These are phyloP conservation scores for Lenwebbia sp. DNA, from an alignment of 345 rosid genomes.

Conservation along the genomic window DNA sequence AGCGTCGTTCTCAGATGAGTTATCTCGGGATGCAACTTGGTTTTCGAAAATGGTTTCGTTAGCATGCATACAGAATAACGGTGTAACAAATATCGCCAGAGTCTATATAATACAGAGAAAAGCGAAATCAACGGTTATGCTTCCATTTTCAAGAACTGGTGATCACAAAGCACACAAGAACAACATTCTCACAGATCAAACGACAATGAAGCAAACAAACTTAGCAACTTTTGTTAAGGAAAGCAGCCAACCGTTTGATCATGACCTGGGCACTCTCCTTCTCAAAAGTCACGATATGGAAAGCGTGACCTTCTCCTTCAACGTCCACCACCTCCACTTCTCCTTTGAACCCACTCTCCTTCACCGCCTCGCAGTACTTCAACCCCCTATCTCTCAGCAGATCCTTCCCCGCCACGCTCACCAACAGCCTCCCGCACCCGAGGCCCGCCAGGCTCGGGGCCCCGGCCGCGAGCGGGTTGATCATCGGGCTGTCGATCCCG, in stretches of 20 bases:
- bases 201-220: neutral
- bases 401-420: slow-evolving; percentile 23
- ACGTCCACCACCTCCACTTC: slow-evolving; percentile 16
- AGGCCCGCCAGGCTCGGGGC: slow-evolving; percentile 25
- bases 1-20: neutral
- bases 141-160: neutral
- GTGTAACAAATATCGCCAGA: neutral
- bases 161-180: neutral
- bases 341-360: slow-evolving; percentile 30
- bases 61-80: too few species aligned
- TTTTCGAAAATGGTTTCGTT: neutral
- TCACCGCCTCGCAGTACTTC: slow-evolving; percentile 15
- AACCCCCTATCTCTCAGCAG: slow-evolving; percentile 18
- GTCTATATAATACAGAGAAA: neutral
- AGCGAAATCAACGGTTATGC: neutral
- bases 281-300: slow-evolving; percentile 19
- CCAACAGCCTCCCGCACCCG: slow-evolving; percentile 19
- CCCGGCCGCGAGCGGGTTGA: slow-evolving; percentile 17
- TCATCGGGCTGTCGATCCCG: slow-evolving; percentile 20
- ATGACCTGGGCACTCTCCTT: slow-evolving; percentile 13
- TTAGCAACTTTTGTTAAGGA: slow-evolving; percentile 4
- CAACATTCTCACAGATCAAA: neutral
- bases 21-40: neutral
- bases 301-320: slow-evolving; percentile 28
- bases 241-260: slow-evolving; percentile 26